phyloP scores from a whole-genome alignment of 495 filamentous ascomycete genomes.

The Penicillium atrosanguineum region DNA sequence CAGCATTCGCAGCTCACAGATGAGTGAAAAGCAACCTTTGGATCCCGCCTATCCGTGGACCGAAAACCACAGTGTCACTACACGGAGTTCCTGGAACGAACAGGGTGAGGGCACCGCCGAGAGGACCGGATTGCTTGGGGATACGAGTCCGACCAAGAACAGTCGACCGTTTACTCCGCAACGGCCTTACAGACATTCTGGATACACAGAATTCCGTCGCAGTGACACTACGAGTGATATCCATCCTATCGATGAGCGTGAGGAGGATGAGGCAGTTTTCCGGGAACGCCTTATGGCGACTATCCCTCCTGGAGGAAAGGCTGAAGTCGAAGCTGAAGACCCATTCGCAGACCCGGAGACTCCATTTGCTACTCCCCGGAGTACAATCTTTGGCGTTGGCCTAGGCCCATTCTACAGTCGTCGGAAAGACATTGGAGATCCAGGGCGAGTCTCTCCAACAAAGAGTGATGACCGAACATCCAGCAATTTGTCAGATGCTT shows the following conservation, averaged over 20 bases:
- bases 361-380: slow-evolving; percentile 28
- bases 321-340: slow-evolving; percentile 23
- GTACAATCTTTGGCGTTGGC: slow-evolving; percentile 28
- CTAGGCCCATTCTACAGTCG: slow-evolving; percentile 28
- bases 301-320: slow-evolving; percentile 15
- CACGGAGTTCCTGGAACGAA: slow-evolving; percentile 28
- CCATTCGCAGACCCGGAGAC: slow-evolving; percentile 20
- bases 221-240: slow-evolving; percentile 51
- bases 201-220: slow-evolving; percentile 46
- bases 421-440: slow-evolving; percentile 18
- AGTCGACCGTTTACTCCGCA: slow-evolving; percentile 24
- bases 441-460: slow-evolving; percentile 40
- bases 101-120: slow-evolving; percentile 41
- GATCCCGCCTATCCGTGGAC: slow-evolving; percentile 38
- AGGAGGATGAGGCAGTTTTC: slow-evolving; percentile 56
- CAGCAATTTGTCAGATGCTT: slow-evolving; percentile 55
- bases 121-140: slow-evolving; percentile 54
- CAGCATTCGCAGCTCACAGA: slow-evolving; percentile 34
- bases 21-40: slow-evolving; percentile 17
- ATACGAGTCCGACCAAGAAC: slow-evolving; percentile 53
- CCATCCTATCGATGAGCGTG: slow-evolving; percentile 68
- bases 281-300: slow-evolving; percentile 26
- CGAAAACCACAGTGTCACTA: slow-evolving; percentile 27
- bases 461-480: slow-evolving; percentile 56
- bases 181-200: slow-evolving; percentile 23